Evolutionary conservation across 2,329 filamentous ascomycete genomes (phyloP).

Genomic region (Thermothelomyces thermophilus): DNA sequence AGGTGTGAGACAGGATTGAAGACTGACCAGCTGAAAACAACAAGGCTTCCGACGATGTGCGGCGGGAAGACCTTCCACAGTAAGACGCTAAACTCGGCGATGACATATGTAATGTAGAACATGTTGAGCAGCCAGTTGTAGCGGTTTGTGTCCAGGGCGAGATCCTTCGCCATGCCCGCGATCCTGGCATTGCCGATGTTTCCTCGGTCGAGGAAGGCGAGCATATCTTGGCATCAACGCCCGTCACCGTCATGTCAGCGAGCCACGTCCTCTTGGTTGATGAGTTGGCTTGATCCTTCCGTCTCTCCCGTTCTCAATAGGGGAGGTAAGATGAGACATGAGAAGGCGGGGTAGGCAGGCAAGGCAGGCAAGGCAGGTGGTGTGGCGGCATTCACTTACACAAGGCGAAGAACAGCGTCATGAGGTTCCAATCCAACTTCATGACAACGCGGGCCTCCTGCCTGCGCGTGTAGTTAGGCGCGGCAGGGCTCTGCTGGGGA

Average conservation of each 20-base stretch:
- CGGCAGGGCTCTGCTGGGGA: not conserved
- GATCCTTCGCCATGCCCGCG: constrained; percentile 32
- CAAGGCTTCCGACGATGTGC: not conserved
- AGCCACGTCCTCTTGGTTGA: not conserved
- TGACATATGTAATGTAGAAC: constrained; percentile 37
- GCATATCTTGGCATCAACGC: constrained; percentile 19
- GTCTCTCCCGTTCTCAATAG: no score
- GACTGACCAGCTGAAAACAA: not conserved
- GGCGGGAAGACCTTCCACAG: not conserved
- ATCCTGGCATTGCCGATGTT: constrained; percentile 36
- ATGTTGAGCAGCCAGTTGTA: constrained; percentile 41
- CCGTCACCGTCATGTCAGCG: not conserved
- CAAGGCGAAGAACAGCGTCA: constrained; percentile 1
- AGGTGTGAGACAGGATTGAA: no score
- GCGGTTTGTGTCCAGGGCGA: constrained; percentile 33
- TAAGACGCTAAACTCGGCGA: not conserved
- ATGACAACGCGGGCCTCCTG: not conserved
- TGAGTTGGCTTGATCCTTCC: not conserved
- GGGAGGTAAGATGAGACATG: not conserved
- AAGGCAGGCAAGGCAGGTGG: no score
- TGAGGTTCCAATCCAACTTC: constrained; percentile 1
- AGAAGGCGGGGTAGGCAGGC: not conserved
- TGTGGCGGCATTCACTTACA: not conserved
- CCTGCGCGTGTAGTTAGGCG: not conserved
- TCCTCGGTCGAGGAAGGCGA: constrained; percentile 34